Percentiles rank a stretch among this genome's conserved stretches.
phyloP scores from a whole-genome alignment of 495 filamentous ascomycete species.

The Clohesyomyces aquaticus region DNA sequence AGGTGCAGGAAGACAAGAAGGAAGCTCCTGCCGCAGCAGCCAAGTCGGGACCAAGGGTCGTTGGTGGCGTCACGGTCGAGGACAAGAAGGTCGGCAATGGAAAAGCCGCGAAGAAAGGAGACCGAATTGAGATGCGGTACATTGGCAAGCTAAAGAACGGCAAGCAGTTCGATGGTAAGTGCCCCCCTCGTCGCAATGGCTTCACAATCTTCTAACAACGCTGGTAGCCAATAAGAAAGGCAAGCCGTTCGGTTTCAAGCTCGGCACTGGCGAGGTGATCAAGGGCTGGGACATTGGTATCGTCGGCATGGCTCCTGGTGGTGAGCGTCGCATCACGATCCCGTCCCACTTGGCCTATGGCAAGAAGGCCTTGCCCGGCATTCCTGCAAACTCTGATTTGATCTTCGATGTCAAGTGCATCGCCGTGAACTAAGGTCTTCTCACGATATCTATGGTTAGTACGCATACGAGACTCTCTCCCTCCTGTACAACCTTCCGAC shows the following conservation, averaged over 20 bases:
- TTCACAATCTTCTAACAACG: slow-evolving; percentile 43
- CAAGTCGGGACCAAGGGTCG: slow-evolving; percentile 64
- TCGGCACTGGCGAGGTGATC: slow-evolving; percentile 93
- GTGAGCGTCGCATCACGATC: slow-evolving; percentile 88
- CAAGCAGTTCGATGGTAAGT: slow-evolving; percentile 90
- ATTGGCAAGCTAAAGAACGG: slow-evolving; percentile 90
- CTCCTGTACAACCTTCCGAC: slow-evolving; percentile 33
- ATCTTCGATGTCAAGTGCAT: slow-evolving; percentile 92
- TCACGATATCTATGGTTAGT: not conserved
- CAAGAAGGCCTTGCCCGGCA: slow-evolving; percentile 73
- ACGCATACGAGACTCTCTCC: slow-evolving; percentile 22
- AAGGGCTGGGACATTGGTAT: slow-evolving; percentile 98
- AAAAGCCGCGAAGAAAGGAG: slow-evolving; percentile 78
- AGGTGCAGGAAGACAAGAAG: slow-evolving; percentile 56
- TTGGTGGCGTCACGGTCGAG: slow-evolving; percentile 88
- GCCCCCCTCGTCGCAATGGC: not conserved
- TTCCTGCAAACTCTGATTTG: slow-evolving; percentile 86
- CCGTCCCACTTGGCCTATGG: slow-evolving; percentile 86
- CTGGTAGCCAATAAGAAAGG: slow-evolving; percentile 90
- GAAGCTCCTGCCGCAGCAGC: slow-evolving; percentile 50
- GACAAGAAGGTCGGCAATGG: slow-evolving; percentile 91
- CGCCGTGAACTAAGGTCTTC: slow-evolving; percentile 57
- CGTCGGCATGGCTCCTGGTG: slow-evolving; percentile 86
- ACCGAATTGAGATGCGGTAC: slow-evolving; percentile 89
- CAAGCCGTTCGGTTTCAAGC: slow-evolving; percentile 91